Conservation (phyloP, 2,329 filamentous ascomycete species). For the Fusarium xyrophilum region DNA sequence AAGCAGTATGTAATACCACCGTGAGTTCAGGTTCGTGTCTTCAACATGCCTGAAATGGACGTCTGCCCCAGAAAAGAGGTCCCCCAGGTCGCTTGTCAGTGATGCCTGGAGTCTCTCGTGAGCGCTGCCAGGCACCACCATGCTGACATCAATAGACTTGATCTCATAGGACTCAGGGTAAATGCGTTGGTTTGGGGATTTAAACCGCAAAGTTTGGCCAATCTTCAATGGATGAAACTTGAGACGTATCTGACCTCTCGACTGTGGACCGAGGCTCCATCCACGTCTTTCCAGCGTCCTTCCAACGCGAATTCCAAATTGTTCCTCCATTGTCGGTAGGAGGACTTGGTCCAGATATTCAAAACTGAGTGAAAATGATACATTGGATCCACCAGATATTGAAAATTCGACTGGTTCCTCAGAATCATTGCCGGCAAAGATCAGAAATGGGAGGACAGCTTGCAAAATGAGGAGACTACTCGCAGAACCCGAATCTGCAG, state of each 20-base stretch:
- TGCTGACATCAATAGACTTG: slow-evolving; percentile 57
- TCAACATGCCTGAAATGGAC: slow-evolving; percentile 56
- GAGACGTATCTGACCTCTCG: slow-evolving; percentile 54
- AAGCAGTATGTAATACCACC: slow-evolving; percentile 64
- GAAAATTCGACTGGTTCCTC: slow-evolving; percentile 55
- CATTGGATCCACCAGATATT: slow-evolving; percentile 67
- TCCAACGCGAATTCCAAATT: slow-evolving; percentile 58
- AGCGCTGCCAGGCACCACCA: slow-evolving; percentile 57
- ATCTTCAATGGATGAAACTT: slow-evolving; percentile 45
- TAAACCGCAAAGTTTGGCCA: slow-evolving; percentile 49
- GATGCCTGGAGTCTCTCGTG: slow-evolving; percentile 51
- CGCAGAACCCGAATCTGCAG: slow-evolving; percentile 57
- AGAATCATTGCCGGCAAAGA: slow-evolving; percentile 59
- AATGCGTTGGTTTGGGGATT: slow-evolving; percentile 28
- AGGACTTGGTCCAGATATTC: slow-evolving; percentile 70
- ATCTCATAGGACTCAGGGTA: slow-evolving; percentile 47
- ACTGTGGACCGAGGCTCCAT: slow-evolving; percentile 57
- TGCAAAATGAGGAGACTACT: slow-evolving; percentile 66
- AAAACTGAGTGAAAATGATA: slow-evolving; percentile 62
- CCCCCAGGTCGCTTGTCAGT: slow-evolving; percentile 50
- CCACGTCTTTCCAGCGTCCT: slow-evolving; percentile 54
- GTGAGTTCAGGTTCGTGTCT: slow-evolving; percentile 58
- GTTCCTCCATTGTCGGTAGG: slow-evolving; percentile 59
- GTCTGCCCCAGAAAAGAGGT: slow-evolving; percentile 53
- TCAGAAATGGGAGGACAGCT: slow-evolving; percentile 64